Base-by-base conservation (phyloP, 768 basidiomycete genomes). In the Epithele typhae region DNA sequence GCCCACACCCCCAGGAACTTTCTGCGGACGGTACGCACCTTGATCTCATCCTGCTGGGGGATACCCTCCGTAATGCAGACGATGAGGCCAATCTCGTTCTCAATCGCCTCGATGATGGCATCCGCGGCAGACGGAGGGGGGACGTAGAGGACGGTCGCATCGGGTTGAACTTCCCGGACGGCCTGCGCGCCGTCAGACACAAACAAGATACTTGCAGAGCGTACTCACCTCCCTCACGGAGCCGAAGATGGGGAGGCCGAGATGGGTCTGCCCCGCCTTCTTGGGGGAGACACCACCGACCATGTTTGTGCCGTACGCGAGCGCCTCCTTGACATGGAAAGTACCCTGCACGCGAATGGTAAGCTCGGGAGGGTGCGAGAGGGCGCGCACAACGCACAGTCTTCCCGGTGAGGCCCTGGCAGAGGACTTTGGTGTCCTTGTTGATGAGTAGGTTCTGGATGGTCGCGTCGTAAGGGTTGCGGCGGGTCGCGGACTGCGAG, bases 31-130 rank as follows among this genome's bases (percentile, higher is more conserved):
- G n/a, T 5, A 25, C 42, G 15, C 37, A 90, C 91, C 66, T 78
- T 81, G 65, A 99, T 92, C 73, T 99, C 95, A 64, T 99, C 96
- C 8, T 84, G 76, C 64, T 99, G 96, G 14, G 96, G 96, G 58
- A 99, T 99, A 34, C 96, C 96, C 68, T 99, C 96, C 11, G 96
- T 99, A 58, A 99, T 89, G 64, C 93, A 94, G 38, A 99, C 96
- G 72, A 99, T 99, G 49, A 99, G 72, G 15, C 86, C 83, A 73
- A 99, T 94, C 68, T 99, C 96, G 58, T 90, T 91, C 67, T 98
- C 96, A 59, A 99, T 97, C 27, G 96, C 96, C 68, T 99, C 96
- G 45, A 99, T 84, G 65, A 99, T 97, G 34, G 96, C 96, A 55
- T 95, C 94, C 23, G 92, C 96, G 17, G 95, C 95, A 40, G 77